Percentiles rank a stretch among this genome's conserved stretches.
These are phyloP conservation scores for Pilobolus umbonatus DNA, from an alignment of 192 early-diverging fungal species.

Conservation along the genomic window DNA sequence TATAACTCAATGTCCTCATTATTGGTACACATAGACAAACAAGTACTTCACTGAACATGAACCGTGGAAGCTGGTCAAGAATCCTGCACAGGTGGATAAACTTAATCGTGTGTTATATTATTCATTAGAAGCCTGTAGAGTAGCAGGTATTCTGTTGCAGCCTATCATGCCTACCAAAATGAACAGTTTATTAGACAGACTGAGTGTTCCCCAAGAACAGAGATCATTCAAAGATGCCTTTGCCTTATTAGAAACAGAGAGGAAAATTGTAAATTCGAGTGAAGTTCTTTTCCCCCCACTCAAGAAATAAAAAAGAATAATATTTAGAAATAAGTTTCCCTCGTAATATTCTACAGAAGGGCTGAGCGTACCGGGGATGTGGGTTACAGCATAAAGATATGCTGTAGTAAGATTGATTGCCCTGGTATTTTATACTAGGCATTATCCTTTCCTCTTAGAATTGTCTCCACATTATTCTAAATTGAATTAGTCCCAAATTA, in stretches of 20 bases:
- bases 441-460: too few relatives aligned
- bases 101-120: constrained; percentile 68
- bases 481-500: too few relatives aligned
- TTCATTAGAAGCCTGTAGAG: constrained; percentile 68
- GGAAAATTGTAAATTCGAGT: neutral
- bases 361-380: too few relatives aligned
- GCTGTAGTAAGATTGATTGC: too few relatives aligned
- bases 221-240: constrained; percentile 54
- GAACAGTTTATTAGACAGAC: constrained; percentile 54
- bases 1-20: neutral
- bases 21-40: constrained; percentile 60
- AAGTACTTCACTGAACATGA: constrained; percentile 59
- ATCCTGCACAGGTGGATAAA: constrained; percentile 34
- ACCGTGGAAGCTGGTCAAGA: constrained; percentile 79
- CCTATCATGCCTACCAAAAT: constrained; percentile 85
- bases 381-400: too few relatives aligned
- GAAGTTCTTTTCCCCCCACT: constrained; percentile 2
- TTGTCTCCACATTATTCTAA: too few relatives aligned
- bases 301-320: neutral
- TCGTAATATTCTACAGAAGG: too few relatives aligned
- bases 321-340: neutral
- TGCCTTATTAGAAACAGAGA: neutral
- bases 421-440: too few relatives aligned
- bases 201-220: constrained; percentile 53
- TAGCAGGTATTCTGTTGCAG: constrained; percentile 70